Percentiles rank a stretch among this genome's conserved stretches.
phyloP scores from a whole-genome alignment of 179 eudicot genomes.

The Gypsophila paniculata region DNA sequence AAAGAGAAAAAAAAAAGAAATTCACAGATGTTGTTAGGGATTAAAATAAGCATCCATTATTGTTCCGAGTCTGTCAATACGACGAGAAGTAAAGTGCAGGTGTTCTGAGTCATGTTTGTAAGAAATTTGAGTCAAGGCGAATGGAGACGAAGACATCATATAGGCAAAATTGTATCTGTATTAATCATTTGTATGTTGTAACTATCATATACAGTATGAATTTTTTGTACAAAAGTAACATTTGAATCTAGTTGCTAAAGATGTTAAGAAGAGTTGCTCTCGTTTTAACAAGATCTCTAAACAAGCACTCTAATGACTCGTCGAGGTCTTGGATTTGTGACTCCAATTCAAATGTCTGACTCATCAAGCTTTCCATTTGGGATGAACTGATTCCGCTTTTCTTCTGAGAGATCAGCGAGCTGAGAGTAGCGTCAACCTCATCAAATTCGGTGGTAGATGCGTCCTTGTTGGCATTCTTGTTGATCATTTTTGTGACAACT shows the following conservation, averaged over 20 bases:
- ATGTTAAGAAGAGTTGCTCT: constrained; percentile 46
- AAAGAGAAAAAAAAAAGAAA: too few species aligned
- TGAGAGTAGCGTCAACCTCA: constrained; percentile 9
- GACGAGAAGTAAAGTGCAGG: neutral
- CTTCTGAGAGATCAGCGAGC: constrained; percentile 12
- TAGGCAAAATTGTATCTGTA: constrained; percentile 9
- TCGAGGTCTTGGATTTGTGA: constrained; percentile 28
- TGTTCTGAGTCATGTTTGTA: neutral
- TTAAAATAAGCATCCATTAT: too few species aligned
- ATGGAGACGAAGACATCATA: neutral
- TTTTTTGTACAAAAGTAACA: neutral
- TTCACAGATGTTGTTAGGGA: too few species aligned
- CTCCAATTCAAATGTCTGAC: constrained; percentile 27
- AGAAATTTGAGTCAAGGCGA: neutral
- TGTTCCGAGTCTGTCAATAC: too few species aligned
- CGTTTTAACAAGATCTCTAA: constrained; percentile 27
- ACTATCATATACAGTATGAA: constrained; percentile 15
- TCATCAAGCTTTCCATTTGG: constrained; percentile 15
- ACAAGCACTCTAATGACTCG: constrained; percentile 2
- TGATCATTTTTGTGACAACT: constrained; percentile 21
- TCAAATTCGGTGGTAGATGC: constrained; percentile 17
- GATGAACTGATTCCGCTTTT: constrained; percentile 9
- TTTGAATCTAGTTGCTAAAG: constrained; percentile 24
- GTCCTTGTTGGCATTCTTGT: constrained; percentile 1
- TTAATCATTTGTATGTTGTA: neutral